Percentiles rank a stretch among this genome's conserved stretches.
Evolutionary conservation across 495 filamentous ascomycete species (phyloP).

Genomic region (Penicillium fimorum): DNA sequence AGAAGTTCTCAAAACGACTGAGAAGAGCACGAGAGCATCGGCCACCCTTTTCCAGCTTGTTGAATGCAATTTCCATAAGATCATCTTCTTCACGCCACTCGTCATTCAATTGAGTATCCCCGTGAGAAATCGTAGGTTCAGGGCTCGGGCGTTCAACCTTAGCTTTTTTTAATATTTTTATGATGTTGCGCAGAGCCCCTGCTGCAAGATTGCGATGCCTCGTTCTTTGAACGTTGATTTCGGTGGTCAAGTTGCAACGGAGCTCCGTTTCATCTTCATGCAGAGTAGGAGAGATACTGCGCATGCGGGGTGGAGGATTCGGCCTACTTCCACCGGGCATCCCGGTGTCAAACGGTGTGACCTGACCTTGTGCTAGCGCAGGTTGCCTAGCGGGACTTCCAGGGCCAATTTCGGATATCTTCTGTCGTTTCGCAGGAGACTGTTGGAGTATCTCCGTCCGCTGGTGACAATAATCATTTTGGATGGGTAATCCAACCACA

Average conservation of each 20-base stretch:
- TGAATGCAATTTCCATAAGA: neutral
- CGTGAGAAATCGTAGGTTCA: neutral
- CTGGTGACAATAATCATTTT: neutral
- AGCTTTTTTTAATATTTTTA: neutral
- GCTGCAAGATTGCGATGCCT: neutral
- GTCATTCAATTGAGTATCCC: neutral
- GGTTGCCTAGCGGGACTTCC: neutral
- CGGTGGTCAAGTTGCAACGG: conserved; percentile 3
- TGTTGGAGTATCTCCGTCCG: neutral
- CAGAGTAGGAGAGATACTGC: neutral
- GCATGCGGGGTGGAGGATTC: neutral
- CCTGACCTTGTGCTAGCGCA: neutral
- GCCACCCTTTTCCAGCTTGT: neutral
- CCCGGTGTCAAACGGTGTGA: neutral
- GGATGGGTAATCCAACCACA: neutral
- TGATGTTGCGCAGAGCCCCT: neutral
- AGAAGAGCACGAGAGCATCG: conserved; percentile 1
- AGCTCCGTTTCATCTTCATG: neutral
- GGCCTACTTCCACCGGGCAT: neutral
- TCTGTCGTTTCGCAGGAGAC: neutral
- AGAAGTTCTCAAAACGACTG: conserved; percentile 2
- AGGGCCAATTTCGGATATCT: neutral
- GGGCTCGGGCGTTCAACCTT: neutral
- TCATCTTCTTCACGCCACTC: conserved; percentile 6
- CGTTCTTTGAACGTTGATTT: conserved; percentile 7